These are phyloP conservation scores for Melanomma pulvis-pyrius DNA, from an alignment of 495 filamentous ascomycete species.

Conservation along the genomic window DNA sequence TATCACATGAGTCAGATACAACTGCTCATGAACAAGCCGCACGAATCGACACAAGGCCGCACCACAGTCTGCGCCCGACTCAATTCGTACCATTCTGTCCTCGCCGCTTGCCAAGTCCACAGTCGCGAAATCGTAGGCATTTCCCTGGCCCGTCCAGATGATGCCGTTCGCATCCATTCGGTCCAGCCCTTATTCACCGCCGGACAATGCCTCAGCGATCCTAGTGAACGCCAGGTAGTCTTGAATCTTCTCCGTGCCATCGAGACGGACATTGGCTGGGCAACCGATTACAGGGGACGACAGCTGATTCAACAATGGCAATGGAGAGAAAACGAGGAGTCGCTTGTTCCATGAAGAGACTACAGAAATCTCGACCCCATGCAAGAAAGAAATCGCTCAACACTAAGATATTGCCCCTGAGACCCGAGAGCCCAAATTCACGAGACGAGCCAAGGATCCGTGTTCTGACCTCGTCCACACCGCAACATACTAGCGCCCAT, in stretches of 20 bases:
- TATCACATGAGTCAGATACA: constrained; percentile 68
- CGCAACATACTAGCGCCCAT: no score
- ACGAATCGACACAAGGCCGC: constrained; percentile 56
- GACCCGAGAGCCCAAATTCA: no score
- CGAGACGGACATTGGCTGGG: constrained; percentile 64
- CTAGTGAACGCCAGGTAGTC: constrained; percentile 54
- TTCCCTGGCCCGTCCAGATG: constrained; percentile 56
- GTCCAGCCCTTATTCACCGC: constrained; percentile 66
- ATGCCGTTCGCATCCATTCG: constrained; percentile 59
- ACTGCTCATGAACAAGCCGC: constrained; percentile 64
- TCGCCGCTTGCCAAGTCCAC: constrained; percentile 58
- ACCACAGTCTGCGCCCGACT: constrained; percentile 56
- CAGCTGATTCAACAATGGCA: constrained; percentile 61
- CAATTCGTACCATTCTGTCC: constrained; percentile 57
- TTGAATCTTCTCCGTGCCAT: constrained; percentile 59
- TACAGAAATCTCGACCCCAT: no score
- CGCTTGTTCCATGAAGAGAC: constrained; percentile 1
- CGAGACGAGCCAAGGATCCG: no score
- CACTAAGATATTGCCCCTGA: no score
- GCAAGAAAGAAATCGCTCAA: neutral
- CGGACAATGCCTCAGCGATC: constrained; percentile 59
- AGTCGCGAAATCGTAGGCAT: constrained; percentile 52
- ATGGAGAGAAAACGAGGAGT: constrained; percentile 46
- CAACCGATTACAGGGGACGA: constrained; percentile 62
- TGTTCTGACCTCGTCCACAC: no score